A percentile compares a stretch with the other conserved stretches of the same genome.
Evolutionary conservation across 495 filamentous ascomycete species (phyloP).

Genomic region (Penicillium malachiteum): DNA sequence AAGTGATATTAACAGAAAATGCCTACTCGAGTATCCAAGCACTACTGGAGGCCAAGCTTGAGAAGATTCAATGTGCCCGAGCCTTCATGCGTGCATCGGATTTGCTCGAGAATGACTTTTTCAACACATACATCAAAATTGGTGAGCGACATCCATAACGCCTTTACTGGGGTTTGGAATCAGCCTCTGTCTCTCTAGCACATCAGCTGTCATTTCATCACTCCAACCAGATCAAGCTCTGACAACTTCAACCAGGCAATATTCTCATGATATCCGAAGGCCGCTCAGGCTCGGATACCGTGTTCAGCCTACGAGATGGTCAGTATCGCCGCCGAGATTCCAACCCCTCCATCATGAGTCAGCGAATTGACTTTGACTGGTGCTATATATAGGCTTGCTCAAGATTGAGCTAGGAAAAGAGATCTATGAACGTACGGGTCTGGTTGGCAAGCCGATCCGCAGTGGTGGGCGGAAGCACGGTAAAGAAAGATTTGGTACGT

Average conservation of each 20-base stretch:
- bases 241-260: conserved; percentile 57
- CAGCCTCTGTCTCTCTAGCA: no score
- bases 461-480: conserved; percentile 58
- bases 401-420: conserved; percentile 79
- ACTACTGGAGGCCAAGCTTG: conserved; percentile 47
- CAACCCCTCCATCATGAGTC: not conserved
- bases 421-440: conserved; percentile 78
- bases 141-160: conserved; percentile 48
- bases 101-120: conserved; percentile 75
- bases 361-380: not conserved
- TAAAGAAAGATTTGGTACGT: conserved; percentile 57
- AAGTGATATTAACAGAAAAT: conserved; percentile 72
- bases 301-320: conserved; percentile 75
- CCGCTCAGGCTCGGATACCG: conserved; percentile 71
- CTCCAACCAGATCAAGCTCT: no score
- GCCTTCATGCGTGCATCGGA: conserved; percentile 74
- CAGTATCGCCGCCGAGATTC: conserved; percentile 5
- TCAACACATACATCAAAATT: conserved; percentile 80
- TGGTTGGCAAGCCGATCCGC: conserved; percentile 70
- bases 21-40: conserved; percentile 56
- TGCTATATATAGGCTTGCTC: conserved; percentile 55
- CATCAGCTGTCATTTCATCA: no score
- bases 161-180: no score
- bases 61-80: conserved; percentile 56
- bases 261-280: conserved; percentile 92